These are phyloP conservation scores for Cryphonectria carpinicola DNA, from an alignment of 2,329 filamentous ascomycete genomes.

Conservation along the genomic window DNA sequence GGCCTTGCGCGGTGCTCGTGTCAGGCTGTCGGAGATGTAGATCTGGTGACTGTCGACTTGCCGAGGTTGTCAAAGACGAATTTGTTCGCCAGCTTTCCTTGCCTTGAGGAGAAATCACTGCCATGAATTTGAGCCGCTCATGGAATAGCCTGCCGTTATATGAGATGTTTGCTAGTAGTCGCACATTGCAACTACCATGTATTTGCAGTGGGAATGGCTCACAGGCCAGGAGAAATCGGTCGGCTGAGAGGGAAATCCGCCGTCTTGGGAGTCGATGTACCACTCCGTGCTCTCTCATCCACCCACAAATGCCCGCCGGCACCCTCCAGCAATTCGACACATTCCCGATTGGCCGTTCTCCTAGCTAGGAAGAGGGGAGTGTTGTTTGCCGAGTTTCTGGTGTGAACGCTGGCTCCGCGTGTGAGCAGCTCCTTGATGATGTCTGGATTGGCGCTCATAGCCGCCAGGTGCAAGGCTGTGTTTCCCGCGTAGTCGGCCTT, in stretches of 20 bases:
- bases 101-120: not conserved
- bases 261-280: constrained; percentile 21
- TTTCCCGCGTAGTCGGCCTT: constrained; percentile 82
- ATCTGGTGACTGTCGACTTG: not conserved
- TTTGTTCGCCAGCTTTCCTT: not conserved
- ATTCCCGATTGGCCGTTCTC: constrained; percentile 58
- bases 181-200: not conserved
- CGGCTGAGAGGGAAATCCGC: constrained; percentile 22
- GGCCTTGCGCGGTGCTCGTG: not conserved
- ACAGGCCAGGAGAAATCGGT: constrained; percentile 27
- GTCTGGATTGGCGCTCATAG: constrained; percentile 56
- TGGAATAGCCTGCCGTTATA: not conserved
- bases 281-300: constrained; percentile 44
- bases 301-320: constrained; percentile 65
- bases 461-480: constrained; percentile 65
- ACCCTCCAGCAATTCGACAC: constrained; percentile 57
- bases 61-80: not conserved
- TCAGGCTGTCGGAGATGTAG: not conserved
- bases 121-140: not conserved
- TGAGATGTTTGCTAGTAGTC: not conserved
- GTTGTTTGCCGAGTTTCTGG: constrained; percentile 66
- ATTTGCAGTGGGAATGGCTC: not conserved
- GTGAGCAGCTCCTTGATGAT: constrained; percentile 63
- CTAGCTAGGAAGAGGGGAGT: constrained; percentile 68
- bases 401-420: constrained; percentile 68